These are phyloP conservation scores for Schizosaccharomyces japonicus DNA, from an alignment of 805 yeast species.

Conservation along the genomic window DNA sequence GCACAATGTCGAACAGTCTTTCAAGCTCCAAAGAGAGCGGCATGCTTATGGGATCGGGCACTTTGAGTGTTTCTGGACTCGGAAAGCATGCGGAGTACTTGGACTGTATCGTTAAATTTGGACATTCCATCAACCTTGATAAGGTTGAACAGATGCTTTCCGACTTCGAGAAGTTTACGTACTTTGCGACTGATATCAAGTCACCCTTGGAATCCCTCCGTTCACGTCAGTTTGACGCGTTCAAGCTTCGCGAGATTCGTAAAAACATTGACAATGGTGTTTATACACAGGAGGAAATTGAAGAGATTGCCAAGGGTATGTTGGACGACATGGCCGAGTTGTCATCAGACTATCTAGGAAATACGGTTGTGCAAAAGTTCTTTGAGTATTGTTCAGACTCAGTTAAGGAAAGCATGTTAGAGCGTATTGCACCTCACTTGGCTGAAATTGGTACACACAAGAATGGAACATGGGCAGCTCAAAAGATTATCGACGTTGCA, in stretches of 20 bases:
- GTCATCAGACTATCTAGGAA: slow-evolving; percentile 80
- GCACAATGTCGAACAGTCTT: neutral
- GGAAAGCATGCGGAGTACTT: too few relatives aligned
- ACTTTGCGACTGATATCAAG: slow-evolving; percentile 17
- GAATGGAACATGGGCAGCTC: slow-evolving; percentile 98
- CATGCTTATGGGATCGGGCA: neutral
- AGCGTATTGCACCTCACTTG: slow-evolving; percentile 50
- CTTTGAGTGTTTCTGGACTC: neutral
- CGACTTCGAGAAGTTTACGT: slow-evolving; percentile 10
- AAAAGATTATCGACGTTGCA: slow-evolving; percentile 66
- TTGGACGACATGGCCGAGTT: slow-evolving; percentile 71
- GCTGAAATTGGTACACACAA: slow-evolving; percentile 89
- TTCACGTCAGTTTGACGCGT: slow-evolving; percentile 60
- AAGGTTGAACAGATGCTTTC: neutral
- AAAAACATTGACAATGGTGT: slow-evolving; percentile 38
- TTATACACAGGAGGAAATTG: slow-evolving; percentile 39
- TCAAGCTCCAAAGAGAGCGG: neutral
- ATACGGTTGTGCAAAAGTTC: slow-evolving; percentile 80
- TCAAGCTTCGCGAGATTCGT: slow-evolving; percentile 65
- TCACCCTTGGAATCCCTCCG: slow-evolving; percentile 53
- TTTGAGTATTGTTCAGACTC: slow-evolving; percentile 48
- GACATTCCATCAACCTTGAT: slow-evolving; percentile 11
- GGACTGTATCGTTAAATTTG: slow-evolving; percentile 7
- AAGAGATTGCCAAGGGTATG: slow-evolving; percentile 64
- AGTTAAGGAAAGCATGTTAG: slow-evolving; percentile 58